Evolutionary conservation across 345 rosid genomes (phyloP).

Genomic region (Linum lewisii): DNA sequence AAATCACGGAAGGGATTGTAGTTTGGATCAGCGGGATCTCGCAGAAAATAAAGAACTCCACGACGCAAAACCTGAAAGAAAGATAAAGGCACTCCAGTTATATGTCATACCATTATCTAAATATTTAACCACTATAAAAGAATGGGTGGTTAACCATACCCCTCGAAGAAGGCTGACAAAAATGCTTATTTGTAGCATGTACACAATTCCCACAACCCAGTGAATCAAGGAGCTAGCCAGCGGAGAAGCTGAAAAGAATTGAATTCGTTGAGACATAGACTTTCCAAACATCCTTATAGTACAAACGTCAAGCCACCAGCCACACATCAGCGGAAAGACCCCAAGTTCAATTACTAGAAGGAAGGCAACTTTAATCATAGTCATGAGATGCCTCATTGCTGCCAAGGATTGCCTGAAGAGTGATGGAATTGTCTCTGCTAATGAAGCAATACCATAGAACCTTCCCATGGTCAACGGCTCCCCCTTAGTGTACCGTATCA

Average conservation of each 20-base stretch:
- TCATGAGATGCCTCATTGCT: constrained; percentile 99
- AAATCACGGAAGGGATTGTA: constrained; percentile 97
- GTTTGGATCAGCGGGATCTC: constrained; percentile 99
- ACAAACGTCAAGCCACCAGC: constrained; percentile 99
- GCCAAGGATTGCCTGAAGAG: constrained; percentile 87
- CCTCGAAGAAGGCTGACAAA: constrained; percentile 98
- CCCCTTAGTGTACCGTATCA: constrained; percentile 89
- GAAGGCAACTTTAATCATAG: constrained; percentile 98
- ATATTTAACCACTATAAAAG: not conserved
- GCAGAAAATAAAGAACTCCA: constrained; percentile 85
- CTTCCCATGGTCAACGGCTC: constrained; percentile 84
- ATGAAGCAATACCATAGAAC: constrained; percentile 74
- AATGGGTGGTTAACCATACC: constrained; percentile 37
- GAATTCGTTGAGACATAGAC: constrained; percentile 81
- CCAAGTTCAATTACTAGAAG: constrained; percentile 97
- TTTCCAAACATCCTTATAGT: constrained; percentile 94
- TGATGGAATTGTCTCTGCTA: constrained; percentile 81
- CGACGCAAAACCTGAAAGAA: constrained; percentile 71
- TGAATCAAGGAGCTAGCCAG: constrained; percentile 90
- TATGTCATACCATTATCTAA: not conserved
- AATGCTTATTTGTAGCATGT: constrained; percentile 96
- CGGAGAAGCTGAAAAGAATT: constrained; percentile 76
- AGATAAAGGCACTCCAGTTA: not conserved
- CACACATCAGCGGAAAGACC: constrained; percentile 98
- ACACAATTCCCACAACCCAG: constrained; percentile 94